Evolutionary conservation across 352 stramenopile species (phyloP).

Genomic region (Elongisporangium anandrum): DNA sequence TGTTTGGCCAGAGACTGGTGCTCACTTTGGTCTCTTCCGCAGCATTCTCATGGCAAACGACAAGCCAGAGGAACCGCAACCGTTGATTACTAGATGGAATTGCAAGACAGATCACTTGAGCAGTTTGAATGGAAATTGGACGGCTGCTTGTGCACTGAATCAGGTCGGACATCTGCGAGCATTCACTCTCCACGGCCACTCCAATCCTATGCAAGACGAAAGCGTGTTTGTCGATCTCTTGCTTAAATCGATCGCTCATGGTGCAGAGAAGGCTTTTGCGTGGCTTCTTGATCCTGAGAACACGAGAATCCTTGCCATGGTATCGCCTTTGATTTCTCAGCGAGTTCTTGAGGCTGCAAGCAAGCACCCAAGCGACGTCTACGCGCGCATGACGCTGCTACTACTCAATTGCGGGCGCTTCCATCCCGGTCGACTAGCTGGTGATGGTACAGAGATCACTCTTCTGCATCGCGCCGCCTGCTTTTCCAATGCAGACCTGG

Average conservation of each 20-base stretch:
- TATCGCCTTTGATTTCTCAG: slow-evolving; percentile 7
- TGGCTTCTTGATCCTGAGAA: slow-evolving; percentile 30
- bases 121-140: slow-evolving; percentile 3
- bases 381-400: slow-evolving; percentile 34
- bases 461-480: slow-evolving; percentile 49
- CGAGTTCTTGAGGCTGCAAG: slow-evolving; percentile 12
- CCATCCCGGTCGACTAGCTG: slow-evolving; percentile 33
- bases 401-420: slow-evolving; percentile 22
- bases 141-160: slow-evolving; percentile 18
- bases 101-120: slow-evolving; percentile 1
- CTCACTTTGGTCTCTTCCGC: slow-evolving; percentile 13
- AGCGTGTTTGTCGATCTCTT: slow-evolving; percentile 10
- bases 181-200: slow-evolving; percentile 13
- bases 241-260: slow-evolving; percentile 17
- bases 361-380: slow-evolving; percentile 23
- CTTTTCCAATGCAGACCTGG: slow-evolving; percentile 21
- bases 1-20: not conserved
- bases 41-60: slow-evolving; percentile 15
- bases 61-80: not conserved
- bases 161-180: slow-evolving; percentile 30
- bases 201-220: not conserved
- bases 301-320: not conserved
- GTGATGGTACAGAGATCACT: slow-evolving; percentile 38
- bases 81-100: not conserved
- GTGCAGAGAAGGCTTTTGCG: slow-evolving; percentile 27